Conservation (phyloP, 306 rosid genomes). For the Cicer bijugum region DNA sequence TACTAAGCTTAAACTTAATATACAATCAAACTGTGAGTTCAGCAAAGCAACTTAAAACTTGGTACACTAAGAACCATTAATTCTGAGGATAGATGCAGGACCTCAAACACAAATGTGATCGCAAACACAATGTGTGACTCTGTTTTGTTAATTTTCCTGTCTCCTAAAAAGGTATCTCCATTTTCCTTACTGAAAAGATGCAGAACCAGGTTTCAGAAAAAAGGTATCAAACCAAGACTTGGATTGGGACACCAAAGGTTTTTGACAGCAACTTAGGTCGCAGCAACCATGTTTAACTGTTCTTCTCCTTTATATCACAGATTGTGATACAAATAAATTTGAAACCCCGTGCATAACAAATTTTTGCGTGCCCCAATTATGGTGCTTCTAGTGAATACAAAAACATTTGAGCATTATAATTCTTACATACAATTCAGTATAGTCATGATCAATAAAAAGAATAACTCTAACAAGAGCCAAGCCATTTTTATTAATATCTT, state of each 20-base stretch:
- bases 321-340: neutral
- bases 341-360: neutral
- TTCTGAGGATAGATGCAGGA: conserved; percentile 7
- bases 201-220: conserved; percentile 9
- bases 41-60: neutral
- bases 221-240: neutral
- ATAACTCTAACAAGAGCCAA: neutral
- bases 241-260: neutral
- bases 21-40: neutral
- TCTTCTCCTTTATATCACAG: neutral
- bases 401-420: neutral
- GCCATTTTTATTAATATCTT: neutral
- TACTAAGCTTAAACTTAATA: neutral
- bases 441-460: neutral
- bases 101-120: neutral
- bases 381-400: neutral
- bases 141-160: neutral
- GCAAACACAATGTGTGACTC: neutral
- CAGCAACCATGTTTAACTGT: neutral
- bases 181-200: neutral
- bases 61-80: neutral
- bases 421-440: neutral
- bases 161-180: neutral
- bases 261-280: neutral
- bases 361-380: neutral